These are phyloP conservation scores for Colletotrichum gigasporum DNA, from an alignment of 2,329 filamentous ascomycete genomes.

Conservation along the genomic window DNA sequence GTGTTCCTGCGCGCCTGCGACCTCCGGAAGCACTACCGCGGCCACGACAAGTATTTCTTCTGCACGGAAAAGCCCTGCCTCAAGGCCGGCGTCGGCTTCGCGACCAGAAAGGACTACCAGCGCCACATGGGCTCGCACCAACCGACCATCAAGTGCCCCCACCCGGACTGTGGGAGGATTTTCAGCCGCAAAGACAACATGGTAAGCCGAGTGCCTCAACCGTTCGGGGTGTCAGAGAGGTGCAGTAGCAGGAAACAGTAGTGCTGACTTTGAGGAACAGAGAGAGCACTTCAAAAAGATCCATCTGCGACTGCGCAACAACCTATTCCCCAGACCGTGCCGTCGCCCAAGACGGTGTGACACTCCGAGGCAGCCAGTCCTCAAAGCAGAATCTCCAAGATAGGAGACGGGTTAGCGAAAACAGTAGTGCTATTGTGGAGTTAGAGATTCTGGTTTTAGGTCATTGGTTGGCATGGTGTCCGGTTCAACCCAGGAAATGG, in stretches of 20 bases:
- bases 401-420: no score
- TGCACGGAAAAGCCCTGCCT: conserved; percentile 26
- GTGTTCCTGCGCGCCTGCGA: conserved; percentile 23
- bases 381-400: no score
- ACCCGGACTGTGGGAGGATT: conserved; percentile 21
- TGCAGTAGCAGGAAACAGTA: no score
- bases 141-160: conserved; percentile 17
- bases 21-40: conserved; percentile 22
- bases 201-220: conserved; percentile 6
- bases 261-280: background rate
- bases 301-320: conserved; percentile 1
- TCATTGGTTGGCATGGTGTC: no score
- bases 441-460: no score
- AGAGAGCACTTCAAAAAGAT: conserved; percentile 23
- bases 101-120: conserved; percentile 25
- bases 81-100: conserved; percentile 19
- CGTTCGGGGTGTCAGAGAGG: no score
- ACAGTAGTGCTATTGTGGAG: no score
- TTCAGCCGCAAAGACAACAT: conserved; percentile 28
- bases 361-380: background rate
- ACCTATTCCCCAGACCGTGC: conserved; percentile 11
- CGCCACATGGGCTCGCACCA: conserved; percentile 29
- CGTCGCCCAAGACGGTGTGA: background rate
- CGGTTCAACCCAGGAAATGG: no score
- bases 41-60: conserved; percentile 27